phyloP scores from a whole-genome alignment of 2,329 filamentous ascomycete species.

The Fusarium torulosum region DNA sequence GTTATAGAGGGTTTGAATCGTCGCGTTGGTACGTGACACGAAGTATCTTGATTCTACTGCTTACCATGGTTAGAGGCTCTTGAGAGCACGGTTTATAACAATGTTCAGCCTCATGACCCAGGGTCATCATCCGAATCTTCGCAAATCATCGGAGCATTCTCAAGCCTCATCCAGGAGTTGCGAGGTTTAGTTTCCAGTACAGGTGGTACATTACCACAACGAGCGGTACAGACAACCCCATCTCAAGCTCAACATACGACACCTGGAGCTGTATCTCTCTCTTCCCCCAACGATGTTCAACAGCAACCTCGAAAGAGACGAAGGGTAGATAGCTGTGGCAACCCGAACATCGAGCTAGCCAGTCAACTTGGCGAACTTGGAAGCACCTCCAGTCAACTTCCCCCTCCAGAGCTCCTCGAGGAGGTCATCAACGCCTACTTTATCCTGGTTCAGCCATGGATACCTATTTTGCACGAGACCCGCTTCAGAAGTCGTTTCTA shows the following conservation, averaged over 20 bases:
- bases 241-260: conserved; percentile 3
- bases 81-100: conserved; percentile 31
- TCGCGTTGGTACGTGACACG: conserved; percentile 25
- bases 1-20: conserved; percentile 32
- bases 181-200: conserved; percentile 26
- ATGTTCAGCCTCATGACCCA: background rate
- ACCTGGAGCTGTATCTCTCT: conserved; percentile 1
- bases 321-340: conserved; percentile 40
- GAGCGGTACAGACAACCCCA: background rate
- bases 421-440: conserved; percentile 43
- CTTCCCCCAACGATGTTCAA: conserved; percentile 5
- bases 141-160: conserved; percentile 33
- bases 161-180: conserved; percentile 35
- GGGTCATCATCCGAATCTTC: conserved; percentile 10
- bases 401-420: conserved; percentile 35
- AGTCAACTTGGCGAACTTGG: conserved; percentile 32
- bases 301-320: conserved; percentile 32
- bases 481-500: conserved; percentile 39
- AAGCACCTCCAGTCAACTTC: conserved; percentile 17
- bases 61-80: conserved; percentile 27
- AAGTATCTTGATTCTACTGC: background rate
- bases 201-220: background rate
- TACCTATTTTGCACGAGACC: conserved; percentile 40
- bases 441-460: conserved; percentile 40
- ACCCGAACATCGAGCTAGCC: conserved; percentile 42